A percentile compares a stretch with the other conserved stretches of the same genome.
phyloP scores from a whole-genome alignment of 192 early-diverging fungal species.

The Podila epicladia region DNA sequence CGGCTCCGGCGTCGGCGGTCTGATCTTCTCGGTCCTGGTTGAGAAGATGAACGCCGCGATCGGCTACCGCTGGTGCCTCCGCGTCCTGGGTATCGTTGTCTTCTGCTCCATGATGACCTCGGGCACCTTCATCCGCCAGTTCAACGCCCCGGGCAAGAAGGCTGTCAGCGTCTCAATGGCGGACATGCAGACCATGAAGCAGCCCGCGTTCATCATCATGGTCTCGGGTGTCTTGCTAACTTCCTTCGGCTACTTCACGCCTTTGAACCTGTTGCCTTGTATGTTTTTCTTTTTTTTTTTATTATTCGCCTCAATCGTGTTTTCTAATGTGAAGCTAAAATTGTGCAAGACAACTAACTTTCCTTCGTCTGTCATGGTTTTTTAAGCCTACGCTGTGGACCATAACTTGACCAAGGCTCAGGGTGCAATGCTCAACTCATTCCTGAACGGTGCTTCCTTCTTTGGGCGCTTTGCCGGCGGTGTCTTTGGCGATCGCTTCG shows the following conservation, averaged over 20 bases:
- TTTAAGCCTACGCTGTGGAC: constrained; percentile 41
- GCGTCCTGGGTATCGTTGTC: constrained; percentile 67
- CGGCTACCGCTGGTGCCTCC: constrained; percentile 73
- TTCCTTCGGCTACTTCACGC: constrained; percentile 58
- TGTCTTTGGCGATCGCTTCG: constrained; percentile 56
- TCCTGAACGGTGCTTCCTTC: constrained; percentile 59
- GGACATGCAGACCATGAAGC: constrained; percentile 47
- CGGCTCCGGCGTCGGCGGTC: constrained; percentile 80
- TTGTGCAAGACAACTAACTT: neutral
- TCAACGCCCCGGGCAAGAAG: constrained; percentile 11
- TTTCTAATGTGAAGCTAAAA: constrained; percentile 8
- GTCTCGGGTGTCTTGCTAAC: constrained; percentile 51
- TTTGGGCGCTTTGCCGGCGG: constrained; percentile 58
- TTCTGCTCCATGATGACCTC: constrained; percentile 53
- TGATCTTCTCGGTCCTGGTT: constrained; percentile 67
- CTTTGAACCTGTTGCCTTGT: constrained; percentile 26
- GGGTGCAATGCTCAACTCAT: constrained; percentile 47
- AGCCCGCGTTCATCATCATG: constrained; percentile 52
- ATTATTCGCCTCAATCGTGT: constrained; percentile 6
- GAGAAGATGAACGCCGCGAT: constrained; percentile 65
- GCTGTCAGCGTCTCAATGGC: constrained; percentile 45
- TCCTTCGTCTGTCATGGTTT: neutral
- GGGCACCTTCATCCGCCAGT: constrained; percentile 51
- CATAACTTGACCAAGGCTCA: constrained; percentile 31
- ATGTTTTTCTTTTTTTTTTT: constrained; percentile 11